These are phyloP conservation scores for Takakia lepidozioides DNA, from an alignment of 225 moss, liverwort and hornwort species.

Conservation along the genomic window DNA sequence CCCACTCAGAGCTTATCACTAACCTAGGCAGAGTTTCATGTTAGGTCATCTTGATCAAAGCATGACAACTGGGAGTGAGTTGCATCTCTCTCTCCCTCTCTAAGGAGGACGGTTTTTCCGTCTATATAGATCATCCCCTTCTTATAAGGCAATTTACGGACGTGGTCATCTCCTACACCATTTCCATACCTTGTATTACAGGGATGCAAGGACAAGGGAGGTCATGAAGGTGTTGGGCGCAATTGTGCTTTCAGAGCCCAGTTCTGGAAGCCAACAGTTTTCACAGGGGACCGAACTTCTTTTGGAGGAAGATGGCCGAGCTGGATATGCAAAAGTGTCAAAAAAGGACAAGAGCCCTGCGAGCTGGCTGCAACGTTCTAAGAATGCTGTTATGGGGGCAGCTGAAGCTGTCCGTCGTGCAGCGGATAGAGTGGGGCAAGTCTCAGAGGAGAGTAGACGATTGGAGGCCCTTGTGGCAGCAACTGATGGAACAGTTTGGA, in stretches of 20 bases:
- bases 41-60: too few species aligned
- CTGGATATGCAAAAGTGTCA: too few species aligned
- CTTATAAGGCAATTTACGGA: background rate
- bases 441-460: constrained; percentile 59
- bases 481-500: constrained; percentile 90
- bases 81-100: too few species aligned
- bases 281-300: constrained; percentile 24
- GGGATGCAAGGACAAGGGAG: constrained; percentile 88
- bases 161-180: background rate
- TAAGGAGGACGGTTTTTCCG: too few species aligned
- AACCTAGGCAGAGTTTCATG: too few species aligned
- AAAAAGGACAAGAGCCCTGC: constrained; percentile 75
- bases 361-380: constrained; percentile 89
- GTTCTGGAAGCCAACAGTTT: constrained; percentile 34
- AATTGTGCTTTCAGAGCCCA: constrained; percentile 31
- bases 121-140: background rate
- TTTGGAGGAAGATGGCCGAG: constrained; percentile 69
- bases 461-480: constrained; percentile 69
- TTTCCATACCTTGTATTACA: constrained; percentile 16
- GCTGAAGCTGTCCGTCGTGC: constrained; percentile 84
- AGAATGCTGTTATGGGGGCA: constrained; percentile 54
- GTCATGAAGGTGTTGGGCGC: constrained; percentile 56
- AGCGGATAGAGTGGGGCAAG: constrained; percentile 62
- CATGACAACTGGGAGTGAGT: too few species aligned
- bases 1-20: too few species aligned